Conservation (phyloP, 139 green algal genomes). For the Haematococcus lacustris region DNA sequence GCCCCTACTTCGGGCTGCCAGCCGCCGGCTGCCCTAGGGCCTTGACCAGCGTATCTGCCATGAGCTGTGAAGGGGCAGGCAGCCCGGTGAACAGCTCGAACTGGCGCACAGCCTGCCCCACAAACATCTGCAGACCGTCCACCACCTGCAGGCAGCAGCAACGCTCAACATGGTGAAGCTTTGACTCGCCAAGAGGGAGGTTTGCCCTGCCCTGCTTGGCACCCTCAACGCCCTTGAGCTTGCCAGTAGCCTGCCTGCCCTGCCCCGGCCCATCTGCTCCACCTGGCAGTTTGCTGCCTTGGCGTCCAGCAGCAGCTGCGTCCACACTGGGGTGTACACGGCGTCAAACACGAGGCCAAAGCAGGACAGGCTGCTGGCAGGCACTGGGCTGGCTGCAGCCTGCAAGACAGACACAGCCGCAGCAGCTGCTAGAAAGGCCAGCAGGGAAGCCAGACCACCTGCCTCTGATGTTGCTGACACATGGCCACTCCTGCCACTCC, state of each 20-base stretch:
- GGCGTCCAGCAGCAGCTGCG: conserved; percentile 67
- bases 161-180: too few relatives aligned
- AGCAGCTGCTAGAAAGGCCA: too few relatives aligned
- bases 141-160: conserved; percentile 24
- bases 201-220: too few relatives aligned
- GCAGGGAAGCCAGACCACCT: too few relatives aligned
- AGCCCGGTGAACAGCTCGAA: conserved; percentile 72
- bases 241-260: too few relatives aligned
- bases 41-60: conserved; percentile 45
- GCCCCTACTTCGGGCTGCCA: too few relatives aligned
- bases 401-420: not conserved
- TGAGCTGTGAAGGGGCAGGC: conserved; percentile 50
- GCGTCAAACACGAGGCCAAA: conserved; percentile 92
- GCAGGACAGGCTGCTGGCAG: conserved; percentile 13
- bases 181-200: too few relatives aligned
- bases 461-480: too few relatives aligned
- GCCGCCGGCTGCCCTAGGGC: not conserved
- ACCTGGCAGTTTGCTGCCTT: conserved; percentile 25
- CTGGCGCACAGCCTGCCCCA: conserved; percentile 90
- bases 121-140: conserved; percentile 90
- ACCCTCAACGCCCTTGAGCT: too few relatives aligned
- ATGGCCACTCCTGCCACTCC: too few relatives aligned
- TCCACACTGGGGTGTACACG: conserved; percentile 91
- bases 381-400: conserved; percentile 57
- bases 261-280: too few relatives aligned